Base-by-base conservation (phyloP, 176 grass and related monocot genomes). In the Cenchrus americanus region DNA sequence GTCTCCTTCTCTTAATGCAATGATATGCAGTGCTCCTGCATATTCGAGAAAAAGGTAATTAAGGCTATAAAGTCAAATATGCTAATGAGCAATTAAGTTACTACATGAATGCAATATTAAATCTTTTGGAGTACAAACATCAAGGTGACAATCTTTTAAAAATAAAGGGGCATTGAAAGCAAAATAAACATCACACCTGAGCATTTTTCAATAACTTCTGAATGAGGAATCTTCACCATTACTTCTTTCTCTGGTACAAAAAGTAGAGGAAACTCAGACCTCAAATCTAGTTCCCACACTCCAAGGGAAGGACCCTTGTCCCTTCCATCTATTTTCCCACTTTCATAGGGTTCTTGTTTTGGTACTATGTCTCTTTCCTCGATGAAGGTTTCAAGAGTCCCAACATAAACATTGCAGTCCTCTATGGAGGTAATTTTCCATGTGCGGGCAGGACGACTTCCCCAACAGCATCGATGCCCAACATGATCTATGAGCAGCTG, bases 201-300 rank as follows among this genome's bases (percentile, higher is more conserved):
- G 78, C 96, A 98, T 86, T 95, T 98, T 69, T 93, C 87, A 79
- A 93, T 55, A 44, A 80, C 50, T 88, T 98, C 96, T 69, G 96
- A 90, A 77, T 94, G 96, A 76, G 96, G 96, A 69, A 98, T 86
- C 68, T 95, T 98, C 83, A 98, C 72, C 37, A n/a, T 90, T 80
- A 91, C 78, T 82, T 98, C 89, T 84, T 95, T 93, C 69, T 95
- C 81, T 30, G 90, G 84, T 80, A 98, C 85, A 89, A 98, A 98
- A 77, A 98, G 80, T 41, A 77, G 55, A 22, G 96, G 96, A 67
- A 98, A 98, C 74, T 93, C 79, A 42, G 91, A 90, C 58, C 89
- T 90, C 76, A 98, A 72, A 93, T 98, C 96, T 84, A 98, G 66
- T 85, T 98, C 93, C 93, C 96, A 98, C 52, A 92, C 78, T 42